Evolutionary conservation across 129 eudicot species (phyloP), one percentile per base, ranked within the genome.

Genomic region (Flaveria ramosissima): DNA sequence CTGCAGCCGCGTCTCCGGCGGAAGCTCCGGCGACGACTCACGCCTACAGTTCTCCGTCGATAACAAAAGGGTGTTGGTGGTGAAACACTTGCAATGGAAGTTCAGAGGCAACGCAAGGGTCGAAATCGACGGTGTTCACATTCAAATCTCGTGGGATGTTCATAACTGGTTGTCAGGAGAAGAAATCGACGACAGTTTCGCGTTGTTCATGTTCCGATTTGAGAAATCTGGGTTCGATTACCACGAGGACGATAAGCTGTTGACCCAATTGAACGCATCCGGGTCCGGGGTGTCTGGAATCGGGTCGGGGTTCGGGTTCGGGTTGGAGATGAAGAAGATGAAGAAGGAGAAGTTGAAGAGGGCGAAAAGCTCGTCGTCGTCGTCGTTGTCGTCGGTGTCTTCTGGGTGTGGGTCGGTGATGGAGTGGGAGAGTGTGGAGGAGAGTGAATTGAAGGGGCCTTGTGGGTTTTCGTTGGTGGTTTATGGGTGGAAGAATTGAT

Each of bases 351-450:
- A 84, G 81, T 47, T 89, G 83, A 77, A 79, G 7, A 70, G 82
- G 39, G 85, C 74, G 0, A 76, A 88, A 10, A 88, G 91, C 47
- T 83, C 92, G 62, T 82, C 95, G 6, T 85, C 88, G 3, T 81
- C 86, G 8, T 89, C 92, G 0, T 26, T 85, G 30, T 89, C 95
- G 10, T 89, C 96, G 13, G 86, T 91, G 17, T 79, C 89, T 0
- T 85, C 91, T 1, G 83, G 89, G 0, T 85, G 97, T 16, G 87
- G 92, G 14, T 92, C 97, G 27, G 96, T 92, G 20, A 85, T 89
- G 92, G 96, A 92, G 21, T 92, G 97, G 97, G 97, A 83, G 9
- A 89, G 95, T 23, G 82, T 84, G 15, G 96, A 89, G 64, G 97
- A 92, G 77, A 87, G 84, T 78, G 91, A 89, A 45, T 45, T 89